A percentile compares a stretch with the other conserved stretches of the same genome.
These are phyloP conservation scores for Trebouxiophyceae sp. DNA, from an alignment of 163 green algal genomes.

Conservation along the genomic window DNA sequence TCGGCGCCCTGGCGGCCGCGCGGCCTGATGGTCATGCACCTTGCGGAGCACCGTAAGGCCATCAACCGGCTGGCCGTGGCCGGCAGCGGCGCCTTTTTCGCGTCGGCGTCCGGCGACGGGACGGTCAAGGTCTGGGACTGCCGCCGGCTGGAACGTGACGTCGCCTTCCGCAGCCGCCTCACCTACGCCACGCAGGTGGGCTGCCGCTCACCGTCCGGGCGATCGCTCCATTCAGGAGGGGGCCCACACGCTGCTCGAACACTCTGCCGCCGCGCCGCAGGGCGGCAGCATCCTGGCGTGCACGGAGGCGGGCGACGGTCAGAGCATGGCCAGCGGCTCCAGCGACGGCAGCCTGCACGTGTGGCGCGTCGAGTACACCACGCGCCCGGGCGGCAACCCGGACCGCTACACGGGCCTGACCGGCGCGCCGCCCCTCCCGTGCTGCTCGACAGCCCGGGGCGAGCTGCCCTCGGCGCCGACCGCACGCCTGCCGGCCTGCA, in stretches of 20 bases:
- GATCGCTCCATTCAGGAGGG: neutral
- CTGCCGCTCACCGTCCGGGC: neutral
- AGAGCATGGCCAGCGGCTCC: slow-evolving; percentile 53
- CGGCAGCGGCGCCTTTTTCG: slow-evolving; percentile 55
- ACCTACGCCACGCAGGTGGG: slow-evolving; percentile 69
- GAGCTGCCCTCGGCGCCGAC: neutral
- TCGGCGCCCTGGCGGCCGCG: slow-evolving; percentile 53
- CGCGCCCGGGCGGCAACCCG: slow-evolving; percentile 16
- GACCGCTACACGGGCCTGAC: slow-evolving; percentile 50
- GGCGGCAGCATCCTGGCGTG: slow-evolving; percentile 37
- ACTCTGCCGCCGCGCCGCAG: slow-evolving; percentile 2
- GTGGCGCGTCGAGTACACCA: slow-evolving; percentile 74
- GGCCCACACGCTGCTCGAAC: neutral
- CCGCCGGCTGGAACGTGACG: slow-evolving; percentile 64
- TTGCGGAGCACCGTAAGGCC: slow-evolving; percentile 64
- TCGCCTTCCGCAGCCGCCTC: slow-evolving; percentile 67
- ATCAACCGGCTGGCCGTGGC: slow-evolving; percentile 41
- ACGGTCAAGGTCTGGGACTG: slow-evolving; percentile 86
- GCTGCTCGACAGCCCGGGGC: too few relatives aligned
- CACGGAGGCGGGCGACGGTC: slow-evolving; percentile 39
- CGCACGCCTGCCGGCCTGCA: neutral
- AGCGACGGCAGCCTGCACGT: slow-evolving; percentile 64
- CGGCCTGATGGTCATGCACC: slow-evolving; percentile 68
- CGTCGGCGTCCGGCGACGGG: slow-evolving; percentile 59
- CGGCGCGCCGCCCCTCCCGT: neutral